Conservation (phyloP, 768 basidiomycete genomes). For the Kwoniella newhampshirensis region DNA sequence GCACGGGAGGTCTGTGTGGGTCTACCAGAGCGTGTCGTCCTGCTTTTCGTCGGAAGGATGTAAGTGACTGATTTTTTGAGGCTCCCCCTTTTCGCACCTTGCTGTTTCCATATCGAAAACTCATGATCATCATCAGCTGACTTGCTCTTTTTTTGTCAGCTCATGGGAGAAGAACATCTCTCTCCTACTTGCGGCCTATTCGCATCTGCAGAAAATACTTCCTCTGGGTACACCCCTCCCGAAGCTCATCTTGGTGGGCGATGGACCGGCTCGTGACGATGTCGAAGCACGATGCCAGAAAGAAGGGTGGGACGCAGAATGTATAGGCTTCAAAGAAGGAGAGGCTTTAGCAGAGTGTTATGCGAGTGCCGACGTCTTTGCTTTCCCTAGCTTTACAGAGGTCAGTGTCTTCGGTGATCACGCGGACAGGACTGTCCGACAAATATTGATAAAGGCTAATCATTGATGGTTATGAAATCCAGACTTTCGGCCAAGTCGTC, state of each 20-base stretch:
- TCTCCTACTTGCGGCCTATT: conserved; percentile 55
- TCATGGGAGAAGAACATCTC: conserved; percentile 58
- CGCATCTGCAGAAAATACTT: conserved; percentile 37
- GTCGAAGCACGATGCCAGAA: conserved; percentile 49
- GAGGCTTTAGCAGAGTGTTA: conserved; percentile 55
- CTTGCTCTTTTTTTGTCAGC: conserved; percentile 16
- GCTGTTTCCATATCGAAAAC: not conserved
- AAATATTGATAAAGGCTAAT: no score
- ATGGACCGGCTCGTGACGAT: conserved; percentile 55
- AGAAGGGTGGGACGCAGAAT: conserved; percentile 52
- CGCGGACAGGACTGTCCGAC: not conserved
- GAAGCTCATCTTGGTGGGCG: conserved; percentile 56
- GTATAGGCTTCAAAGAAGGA: conserved; percentile 55
- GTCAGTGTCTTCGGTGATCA: conserved; percentile 28
- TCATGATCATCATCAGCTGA: no score
- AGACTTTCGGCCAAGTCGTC: conserved; percentile 57
- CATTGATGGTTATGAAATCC: not conserved
- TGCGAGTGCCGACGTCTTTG: conserved; percentile 57
- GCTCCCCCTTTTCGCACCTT: not conserved
- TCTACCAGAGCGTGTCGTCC: conserved; percentile 34
- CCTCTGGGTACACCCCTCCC: conserved; percentile 28
- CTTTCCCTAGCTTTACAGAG: conserved; percentile 55
- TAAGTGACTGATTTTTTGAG: conserved; percentile 27
- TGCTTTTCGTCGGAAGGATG: conserved; percentile 55
- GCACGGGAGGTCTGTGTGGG: no score